These are phyloP conservation scores for Leishmania braziliensis DNA, from an alignment of 208 protist species.

Conservation along the genomic window DNA sequence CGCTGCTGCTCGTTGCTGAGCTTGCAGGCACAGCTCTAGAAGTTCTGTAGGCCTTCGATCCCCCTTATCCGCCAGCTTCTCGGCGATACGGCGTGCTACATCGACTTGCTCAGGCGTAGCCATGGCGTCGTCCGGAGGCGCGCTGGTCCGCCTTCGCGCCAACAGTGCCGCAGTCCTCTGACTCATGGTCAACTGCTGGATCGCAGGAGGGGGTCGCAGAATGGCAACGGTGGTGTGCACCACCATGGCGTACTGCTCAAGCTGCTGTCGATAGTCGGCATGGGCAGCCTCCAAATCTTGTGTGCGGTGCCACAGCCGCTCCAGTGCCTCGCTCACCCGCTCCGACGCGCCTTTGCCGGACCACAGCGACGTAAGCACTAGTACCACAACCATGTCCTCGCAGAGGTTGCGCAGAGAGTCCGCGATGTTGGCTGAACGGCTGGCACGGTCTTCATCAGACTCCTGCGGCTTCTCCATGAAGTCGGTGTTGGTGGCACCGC, in stretches of 20 bases:
- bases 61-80: conserved; percentile 15
- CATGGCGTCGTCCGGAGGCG: not conserved
- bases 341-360: conserved; percentile 34
- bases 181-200: not conserved
- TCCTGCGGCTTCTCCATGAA: conserved; percentile 26
- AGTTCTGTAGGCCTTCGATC: conserved; percentile 17
- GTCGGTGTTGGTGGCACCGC: conserved; percentile 9
- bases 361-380: conserved; percentile 48
- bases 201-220: conserved; percentile 7
- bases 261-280: conserved; percentile 12
- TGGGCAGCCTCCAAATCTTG: conserved; percentile 21
- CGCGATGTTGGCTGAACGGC: conserved; percentile 21
- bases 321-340: conserved; percentile 47
- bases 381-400: conserved; percentile 50
- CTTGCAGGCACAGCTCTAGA: conserved; percentile 14
- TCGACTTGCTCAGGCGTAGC: conserved; percentile 12
- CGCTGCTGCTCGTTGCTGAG: conserved; percentile 1
- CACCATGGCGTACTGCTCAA: conserved; percentile 22
- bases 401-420: conserved; percentile 35
- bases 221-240: conserved; percentile 13
- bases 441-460: conserved; percentile 13
- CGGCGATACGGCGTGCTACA: conserved; percentile 19
- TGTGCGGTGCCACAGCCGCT: conserved; percentile 37
- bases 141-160: conserved; percentile 9
- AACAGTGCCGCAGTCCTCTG: not conserved